Base-by-base conservation (phyloP, 805 yeast genomes). In the Yueomyces sp. region DNA sequence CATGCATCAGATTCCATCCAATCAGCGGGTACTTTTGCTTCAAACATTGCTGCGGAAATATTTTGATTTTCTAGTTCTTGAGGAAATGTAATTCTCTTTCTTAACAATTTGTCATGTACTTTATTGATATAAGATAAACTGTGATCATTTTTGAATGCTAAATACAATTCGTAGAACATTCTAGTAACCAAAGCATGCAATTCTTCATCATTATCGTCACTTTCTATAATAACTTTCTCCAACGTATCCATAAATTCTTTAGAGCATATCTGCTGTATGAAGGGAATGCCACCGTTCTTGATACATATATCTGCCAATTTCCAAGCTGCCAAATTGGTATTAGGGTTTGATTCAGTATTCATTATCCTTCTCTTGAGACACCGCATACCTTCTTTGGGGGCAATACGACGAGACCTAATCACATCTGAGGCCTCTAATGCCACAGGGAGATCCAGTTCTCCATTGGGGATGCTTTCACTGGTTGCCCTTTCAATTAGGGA, bases 1-100 rank as follows among this genome's bases (percentile, higher is more conserved):
- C 98, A 92, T 3, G 85, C 85, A 53, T 86, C 95, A 8, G 88
- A 82, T 56, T 92, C 98, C 27, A 84, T 80, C 98, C 98, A 92
- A 52, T 87, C 96, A 0, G 98, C 97, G 2, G 98, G 96, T 4
- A 88, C 88, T 48, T 78, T 82, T 2, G 95, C 76, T 54, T 90
- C 96, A 41, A 90, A 76, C 59, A 88, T 77, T 4, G 72, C 68
- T 34, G 69, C 53, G 12, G 49, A 57, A 11, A 43, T 44, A 4
- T 40, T 42, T 7, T 48, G 38, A 28, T 50, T 52, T 5, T 42
- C 33, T 3, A 45, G 11, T 27, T 49, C 42, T 12, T 65, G 65
- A 1, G 95, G 94, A 54, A 88, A 86, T 43, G 69, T 66, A 51
- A 75, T 76, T 6, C 81, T 88, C 45, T 81, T 82, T 37, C 65